Base-by-base conservation (phyloP, 2,329 filamentous ascomycete species). In the Fusarium armeniacum region DNA sequence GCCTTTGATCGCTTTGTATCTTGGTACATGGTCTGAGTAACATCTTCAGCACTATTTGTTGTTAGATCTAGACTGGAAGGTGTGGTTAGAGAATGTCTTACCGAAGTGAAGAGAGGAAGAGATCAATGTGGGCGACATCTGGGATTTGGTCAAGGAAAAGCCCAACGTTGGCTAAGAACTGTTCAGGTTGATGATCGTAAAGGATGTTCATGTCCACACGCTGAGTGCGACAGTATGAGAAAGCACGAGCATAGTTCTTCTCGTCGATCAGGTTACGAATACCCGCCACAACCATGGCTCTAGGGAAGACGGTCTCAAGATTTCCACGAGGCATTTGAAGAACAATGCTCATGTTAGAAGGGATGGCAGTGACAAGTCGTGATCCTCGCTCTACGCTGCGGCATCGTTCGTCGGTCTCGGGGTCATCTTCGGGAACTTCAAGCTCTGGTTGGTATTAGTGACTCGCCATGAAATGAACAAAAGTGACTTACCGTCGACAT, bases 181-280 rank as follows among this genome's bases (percentile, higher is more conserved):
- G 92, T 38, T 90, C 85, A 0, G 95, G 93, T n/a, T 90, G 89
- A 80, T 98, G 93, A 76, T 99, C 96, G 76, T 97, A 95, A 4
- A 99, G 83, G 65, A 99, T 95, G 76, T 99, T 99, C 91, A 98
- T 94, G 76, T 99, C 96, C 1, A 99, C 96, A 72, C 97, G 89
- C 78, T 99, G 97, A 24, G 90, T 95, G 52, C 96, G 90, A 77
- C 96, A 98, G 67, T 93, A 91, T 24, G 92, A 83, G 77, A 98
- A 99, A 0, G 96, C 96, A 53, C 88, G 89, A 50, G 87, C 88
- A 76, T 98, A 99, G 73, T 96, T 89, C 77, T 92, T 92, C 33
- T 87, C 84, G 56, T 94, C 91, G 53, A 99, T 93, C 53, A 92
- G 89, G 51, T 88, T 87, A 49, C 96, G 89, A 58, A 99, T 97